Conservation (phyloP, 2,329 filamentous ascomycete species). For the Aspergillus fumigatus region DNA sequence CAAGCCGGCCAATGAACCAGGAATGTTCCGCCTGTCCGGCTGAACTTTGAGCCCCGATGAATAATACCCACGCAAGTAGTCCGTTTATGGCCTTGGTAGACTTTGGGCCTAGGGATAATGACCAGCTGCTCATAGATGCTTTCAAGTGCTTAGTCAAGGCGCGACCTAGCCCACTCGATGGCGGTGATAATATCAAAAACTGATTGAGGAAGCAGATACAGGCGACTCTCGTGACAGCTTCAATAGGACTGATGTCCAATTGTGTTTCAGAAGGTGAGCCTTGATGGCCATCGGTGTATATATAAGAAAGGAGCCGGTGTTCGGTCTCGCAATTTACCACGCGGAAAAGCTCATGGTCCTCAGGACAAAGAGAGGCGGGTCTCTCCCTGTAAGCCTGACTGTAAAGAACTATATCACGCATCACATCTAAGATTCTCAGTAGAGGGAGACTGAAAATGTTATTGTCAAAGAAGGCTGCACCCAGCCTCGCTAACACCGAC, state of each 20-base stretch:
- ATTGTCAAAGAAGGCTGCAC: slow-evolving; percentile 25
- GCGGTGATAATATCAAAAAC: slow-evolving; percentile 30
- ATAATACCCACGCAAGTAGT: slow-evolving; percentile 30
- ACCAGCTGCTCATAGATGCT: slow-evolving; percentile 17
- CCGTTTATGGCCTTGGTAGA: slow-evolving; percentile 17
- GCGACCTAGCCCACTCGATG: slow-evolving; percentile 30
- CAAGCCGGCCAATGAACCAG: slow-evolving; percentile 29
- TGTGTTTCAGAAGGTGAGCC: neutral
- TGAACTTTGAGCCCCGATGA: slow-evolving; percentile 31
- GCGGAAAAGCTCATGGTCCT: slow-evolving; percentile 32
- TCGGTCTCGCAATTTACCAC: slow-evolving; percentile 32
- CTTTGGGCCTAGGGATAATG: slow-evolving; percentile 10
- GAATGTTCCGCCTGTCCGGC: slow-evolving; percentile 22
- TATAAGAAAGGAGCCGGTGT: slow-evolving; percentile 36
- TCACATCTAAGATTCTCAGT: slow-evolving; percentile 19
- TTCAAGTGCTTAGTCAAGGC: slow-evolving; percentile 29
- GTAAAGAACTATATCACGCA: slow-evolving; percentile 32
- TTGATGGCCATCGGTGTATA: slow-evolving; percentile 17
- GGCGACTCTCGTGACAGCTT: slow-evolving; percentile 28
- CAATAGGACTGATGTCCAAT: slow-evolving; percentile 21
- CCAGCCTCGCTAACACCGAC: slow-evolving; percentile 23
- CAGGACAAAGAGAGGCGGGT: slow-evolving; percentile 14
- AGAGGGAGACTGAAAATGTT: slow-evolving; percentile 26
- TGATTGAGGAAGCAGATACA: slow-evolving; percentile 29
- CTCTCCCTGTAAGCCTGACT: slow-evolving; percentile 23